Percentiles rank a stretch among this genome's conserved stretches.
phyloP scores from a whole-genome alignment of 371 early-diverging fungal genomes.

The Funneliformis caledonium region DNA sequence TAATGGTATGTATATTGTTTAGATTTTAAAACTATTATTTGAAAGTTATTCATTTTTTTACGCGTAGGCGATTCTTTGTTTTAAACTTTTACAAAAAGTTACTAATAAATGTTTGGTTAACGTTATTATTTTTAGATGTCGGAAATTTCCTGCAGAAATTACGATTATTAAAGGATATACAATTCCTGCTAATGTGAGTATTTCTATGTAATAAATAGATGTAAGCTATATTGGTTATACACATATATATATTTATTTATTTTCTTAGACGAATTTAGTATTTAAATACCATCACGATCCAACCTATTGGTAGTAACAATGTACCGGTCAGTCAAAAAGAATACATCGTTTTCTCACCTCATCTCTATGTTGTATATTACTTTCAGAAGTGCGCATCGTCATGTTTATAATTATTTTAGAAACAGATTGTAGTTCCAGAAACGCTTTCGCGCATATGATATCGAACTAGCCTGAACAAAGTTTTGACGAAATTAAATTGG shows the following conservation, averaged over 20 bases:
- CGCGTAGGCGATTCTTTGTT: neutral
- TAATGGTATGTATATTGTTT: neutral
- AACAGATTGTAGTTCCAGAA: too few relatives aligned
- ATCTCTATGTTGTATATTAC: too few relatives aligned
- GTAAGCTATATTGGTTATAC: neutral
- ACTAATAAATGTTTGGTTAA: neutral
- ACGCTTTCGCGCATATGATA: too few relatives aligned
- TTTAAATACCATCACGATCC: constrained; percentile 23
- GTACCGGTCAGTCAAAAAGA: too few relatives aligned
- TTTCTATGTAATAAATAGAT: neutral
- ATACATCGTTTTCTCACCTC: too few relatives aligned
- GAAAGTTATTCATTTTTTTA: neutral
- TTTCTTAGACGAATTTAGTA: constrained; percentile 15
- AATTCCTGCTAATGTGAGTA: constrained; percentile 25
- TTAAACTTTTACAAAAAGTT: neutral
- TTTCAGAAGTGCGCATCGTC: too few relatives aligned
- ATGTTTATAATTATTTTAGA: too few relatives aligned
- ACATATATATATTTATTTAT: neutral
- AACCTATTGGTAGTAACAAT: constrained; percentile 25
- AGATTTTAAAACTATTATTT: neutral
- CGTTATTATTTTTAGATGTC: neutral
- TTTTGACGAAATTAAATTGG: too few relatives aligned
- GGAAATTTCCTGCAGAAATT: constrained; percentile 8
- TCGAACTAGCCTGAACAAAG: too few relatives aligned
- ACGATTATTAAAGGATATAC: constrained; percentile 26